phyloP scores from a whole-genome alignment of 2,329 filamentous ascomycete species.

The Zasmidium angulare region DNA sequence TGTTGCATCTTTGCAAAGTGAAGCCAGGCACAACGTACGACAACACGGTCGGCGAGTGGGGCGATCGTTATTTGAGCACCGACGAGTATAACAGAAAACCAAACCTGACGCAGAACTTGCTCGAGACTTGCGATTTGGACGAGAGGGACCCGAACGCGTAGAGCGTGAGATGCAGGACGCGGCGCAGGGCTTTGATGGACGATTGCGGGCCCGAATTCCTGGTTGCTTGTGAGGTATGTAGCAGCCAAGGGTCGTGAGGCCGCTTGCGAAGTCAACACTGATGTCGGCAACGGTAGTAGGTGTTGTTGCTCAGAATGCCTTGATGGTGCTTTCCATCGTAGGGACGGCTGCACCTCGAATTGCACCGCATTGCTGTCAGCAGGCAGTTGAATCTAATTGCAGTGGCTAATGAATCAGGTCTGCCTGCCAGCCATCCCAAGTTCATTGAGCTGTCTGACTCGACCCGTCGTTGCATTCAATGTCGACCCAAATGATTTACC shows the following conservation, averaged over 20 bases:
- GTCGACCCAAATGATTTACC: no score
- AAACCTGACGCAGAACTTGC: conserved; percentile 27
- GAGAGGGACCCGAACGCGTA: conserved; percentile 13
- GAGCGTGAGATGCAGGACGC: not conserved
- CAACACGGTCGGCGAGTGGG: conserved; percentile 38
- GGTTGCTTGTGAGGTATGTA: no score
- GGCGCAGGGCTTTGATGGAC: not conserved
- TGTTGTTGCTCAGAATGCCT: no score
- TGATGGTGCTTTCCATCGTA: no score
- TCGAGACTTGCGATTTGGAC: conserved; percentile 23
- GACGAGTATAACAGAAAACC: conserved; percentile 38
- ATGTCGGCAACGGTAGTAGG: no score
- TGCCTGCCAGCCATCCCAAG: not conserved
- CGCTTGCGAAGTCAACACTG: no score
- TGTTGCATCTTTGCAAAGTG: conserved; percentile 41
- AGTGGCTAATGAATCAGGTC: not conserved
- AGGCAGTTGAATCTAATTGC: not conserved
- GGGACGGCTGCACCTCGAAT: not conserved
- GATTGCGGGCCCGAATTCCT: no score
- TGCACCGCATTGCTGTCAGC: no score
- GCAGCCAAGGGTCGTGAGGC: no score
- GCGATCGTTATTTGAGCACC: conserved; percentile 35
- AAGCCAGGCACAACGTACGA: conserved; percentile 44
- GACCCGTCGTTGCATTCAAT: no score
- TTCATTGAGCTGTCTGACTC: not conserved